Conservation (phyloP, 2,329 filamentous ascomycete species). For the Cladophialophora yegresii region DNA sequence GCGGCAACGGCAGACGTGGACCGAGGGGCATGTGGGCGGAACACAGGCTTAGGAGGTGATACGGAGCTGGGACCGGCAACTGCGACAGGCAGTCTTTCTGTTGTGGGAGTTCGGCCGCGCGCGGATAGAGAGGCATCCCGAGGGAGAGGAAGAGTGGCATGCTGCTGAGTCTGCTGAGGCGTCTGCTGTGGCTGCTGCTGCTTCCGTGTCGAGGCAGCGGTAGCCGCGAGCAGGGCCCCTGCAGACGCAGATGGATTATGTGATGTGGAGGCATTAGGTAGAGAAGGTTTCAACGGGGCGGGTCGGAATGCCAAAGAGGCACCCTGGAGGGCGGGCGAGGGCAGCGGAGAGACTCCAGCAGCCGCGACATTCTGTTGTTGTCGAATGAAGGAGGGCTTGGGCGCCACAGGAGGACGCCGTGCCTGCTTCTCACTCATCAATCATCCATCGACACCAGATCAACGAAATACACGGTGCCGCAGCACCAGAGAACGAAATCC, state of each 20-base stretch:
- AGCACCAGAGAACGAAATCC: constrained; percentile 17
- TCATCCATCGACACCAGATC: constrained; percentile 32
- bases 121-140: constrained; percentile 14
- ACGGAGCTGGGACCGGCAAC: constrained; percentile 14
- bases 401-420: constrained; percentile 36
- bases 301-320: constrained; percentile 33
- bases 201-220: constrained; percentile 27
- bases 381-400: constrained; percentile 34
- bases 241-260: constrained; percentile 32
- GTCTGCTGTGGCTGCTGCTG: constrained; percentile 9
- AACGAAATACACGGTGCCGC: constrained; percentile 19
- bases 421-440: constrained; percentile 36
- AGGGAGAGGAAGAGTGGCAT: constrained; percentile 7
- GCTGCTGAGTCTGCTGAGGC: constrained; percentile 13
- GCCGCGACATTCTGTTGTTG: constrained; percentile 21
- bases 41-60: constrained; percentile 20
- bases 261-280: constrained; percentile 17
- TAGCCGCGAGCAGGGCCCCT: constrained; percentile 31
- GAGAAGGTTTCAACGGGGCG: constrained; percentile 20
- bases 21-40: constrained; percentile 24
- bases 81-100: constrained; percentile 17
- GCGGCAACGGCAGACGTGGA: constrained; percentile 33
- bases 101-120: constrained; percentile 21
- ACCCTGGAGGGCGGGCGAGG: constrained; percentile 33
- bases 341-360: constrained; percentile 20